These are phyloP conservation scores for Areca catechu DNA, from an alignment of 176 grass and related monocot species.

Conservation along the genomic window DNA sequence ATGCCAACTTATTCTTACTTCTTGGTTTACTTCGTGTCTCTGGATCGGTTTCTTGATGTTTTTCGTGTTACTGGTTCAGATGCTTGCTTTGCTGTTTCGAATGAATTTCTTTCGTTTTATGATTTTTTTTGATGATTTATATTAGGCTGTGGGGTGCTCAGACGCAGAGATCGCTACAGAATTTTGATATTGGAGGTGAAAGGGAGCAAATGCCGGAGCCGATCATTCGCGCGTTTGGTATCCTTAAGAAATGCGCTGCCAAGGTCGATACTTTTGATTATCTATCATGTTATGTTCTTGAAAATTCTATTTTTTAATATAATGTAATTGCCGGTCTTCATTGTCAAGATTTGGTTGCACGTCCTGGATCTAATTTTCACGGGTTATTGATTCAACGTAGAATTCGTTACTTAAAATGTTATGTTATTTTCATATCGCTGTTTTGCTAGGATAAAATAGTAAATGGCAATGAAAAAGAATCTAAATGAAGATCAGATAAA, in stretches of 20 bases:
- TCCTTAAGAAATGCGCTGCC: slow-evolving; percentile 92
- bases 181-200: slow-evolving; percentile 85
- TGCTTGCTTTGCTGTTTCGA: slow-evolving; percentile 13
- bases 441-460: too few species aligned
- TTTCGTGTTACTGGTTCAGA: background rate
- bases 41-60: background rate
- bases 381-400: too few species aligned
- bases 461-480: too few species aligned
- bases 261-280: slow-evolving; percentile 37
- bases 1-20: background rate
- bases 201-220: slow-evolving; percentile 81
- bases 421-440: too few species aligned
- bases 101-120: background rate
- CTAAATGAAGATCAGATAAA: too few species aligned
- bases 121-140: slow-evolving; percentile 1
- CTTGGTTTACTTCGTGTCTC: background rate
- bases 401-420: too few species aligned
- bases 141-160: slow-evolving; percentile 94
- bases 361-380: too few species aligned
- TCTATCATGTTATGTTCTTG: too few species aligned
- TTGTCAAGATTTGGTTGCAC: too few species aligned
- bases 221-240: slow-evolving; percentile 89
- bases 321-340: too few species aligned
- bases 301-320: too few species aligned
- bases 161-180: slow-evolving; percentile 95